phyloP scores from a whole-genome alignment of 371 early-diverging fungal genomes.

The Mucor sp. region DNA sequence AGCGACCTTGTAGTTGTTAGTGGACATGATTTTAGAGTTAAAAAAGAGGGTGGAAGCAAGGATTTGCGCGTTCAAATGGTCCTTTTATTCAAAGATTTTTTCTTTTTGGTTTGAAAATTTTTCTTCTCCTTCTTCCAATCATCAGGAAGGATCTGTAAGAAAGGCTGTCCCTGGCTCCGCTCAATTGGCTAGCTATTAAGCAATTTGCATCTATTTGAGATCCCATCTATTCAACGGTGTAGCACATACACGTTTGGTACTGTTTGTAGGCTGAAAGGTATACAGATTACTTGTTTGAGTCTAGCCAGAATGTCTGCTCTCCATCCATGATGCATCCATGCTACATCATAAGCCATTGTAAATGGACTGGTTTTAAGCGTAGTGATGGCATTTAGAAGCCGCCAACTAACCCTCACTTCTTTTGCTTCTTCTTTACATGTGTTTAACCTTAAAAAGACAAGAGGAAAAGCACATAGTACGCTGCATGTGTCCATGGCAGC shows the following conservation, averaged over 20 bases:
- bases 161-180: constrained; percentile 21
- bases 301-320: neutral
- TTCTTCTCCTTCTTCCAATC: constrained; percentile 15
- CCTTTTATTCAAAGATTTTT: constrained; percentile 9
- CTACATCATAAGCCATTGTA: neutral
- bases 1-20: constrained; percentile 59
- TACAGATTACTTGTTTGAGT: neutral
- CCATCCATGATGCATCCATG: neutral
- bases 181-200: neutral
- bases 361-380: neutral
- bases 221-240: constrained; percentile 3
- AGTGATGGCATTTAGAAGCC: neutral
- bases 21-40: constrained; percentile 18
- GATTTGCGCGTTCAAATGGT: neutral
- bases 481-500: neutral
- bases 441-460: neutral
- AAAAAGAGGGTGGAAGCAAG: constrained; percentile 13
- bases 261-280: neutral
- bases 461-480: neutral
- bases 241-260: neutral
- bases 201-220: neutral
- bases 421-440: neutral
- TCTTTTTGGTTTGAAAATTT: constrained; percentile 20
- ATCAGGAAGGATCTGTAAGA: constrained; percentile 8
- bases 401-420: neutral